Conservation (phyloP, 2,329 filamentous ascomycete genomes). For the Tolypocladium inflatum region DNA sequence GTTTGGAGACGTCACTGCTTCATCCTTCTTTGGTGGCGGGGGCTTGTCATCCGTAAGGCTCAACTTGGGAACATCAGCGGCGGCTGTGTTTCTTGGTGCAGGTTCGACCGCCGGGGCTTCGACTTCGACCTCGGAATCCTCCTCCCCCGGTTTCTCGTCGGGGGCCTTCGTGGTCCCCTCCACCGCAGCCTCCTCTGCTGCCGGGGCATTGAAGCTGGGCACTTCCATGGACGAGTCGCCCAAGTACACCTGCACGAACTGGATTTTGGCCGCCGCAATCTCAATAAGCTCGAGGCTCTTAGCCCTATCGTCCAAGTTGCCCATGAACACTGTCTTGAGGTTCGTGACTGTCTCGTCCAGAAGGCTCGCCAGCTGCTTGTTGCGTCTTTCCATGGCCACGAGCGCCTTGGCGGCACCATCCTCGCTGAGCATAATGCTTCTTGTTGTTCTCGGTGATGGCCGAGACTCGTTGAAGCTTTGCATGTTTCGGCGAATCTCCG, state of each 20-base stretch:
- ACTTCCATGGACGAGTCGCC: slow-evolving; percentile 47
- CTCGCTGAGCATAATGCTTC: slow-evolving; percentile 24
- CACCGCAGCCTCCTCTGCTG: not conserved
- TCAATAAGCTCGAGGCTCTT: slow-evolving; percentile 46
- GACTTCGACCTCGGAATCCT: not conserved
- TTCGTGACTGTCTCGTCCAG: slow-evolving; percentile 56
- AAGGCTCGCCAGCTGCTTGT: slow-evolving; percentile 56
- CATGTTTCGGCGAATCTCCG: slow-evolving; percentile 70
- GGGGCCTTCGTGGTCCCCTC: not conserved
- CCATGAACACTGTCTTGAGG: slow-evolving; percentile 50
- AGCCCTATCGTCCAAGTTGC: slow-evolving; percentile 36
- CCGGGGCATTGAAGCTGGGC: slow-evolving; percentile 12
- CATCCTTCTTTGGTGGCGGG: not conserved
- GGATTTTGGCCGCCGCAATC: slow-evolving; percentile 50
- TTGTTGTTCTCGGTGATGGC: slow-evolving; percentile 27
- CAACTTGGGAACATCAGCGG: not conserved
- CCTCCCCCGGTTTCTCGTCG: not conserved
- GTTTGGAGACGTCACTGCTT: not conserved
- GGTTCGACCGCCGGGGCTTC: not conserved
- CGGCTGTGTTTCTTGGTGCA: not conserved
- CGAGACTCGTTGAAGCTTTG: slow-evolving; percentile 53
- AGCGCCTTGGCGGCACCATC: slow-evolving; percentile 26
- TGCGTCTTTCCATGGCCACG: slow-evolving; percentile 51
- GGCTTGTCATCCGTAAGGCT: not conserved
- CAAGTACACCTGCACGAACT: slow-evolving; percentile 54